A percentile compares a stretch with the other conserved stretches of the same genome.
Evolutionary conservation across 257 asterid species (phyloP).

Genomic region (Salvia miltiorrhiza): DNA sequence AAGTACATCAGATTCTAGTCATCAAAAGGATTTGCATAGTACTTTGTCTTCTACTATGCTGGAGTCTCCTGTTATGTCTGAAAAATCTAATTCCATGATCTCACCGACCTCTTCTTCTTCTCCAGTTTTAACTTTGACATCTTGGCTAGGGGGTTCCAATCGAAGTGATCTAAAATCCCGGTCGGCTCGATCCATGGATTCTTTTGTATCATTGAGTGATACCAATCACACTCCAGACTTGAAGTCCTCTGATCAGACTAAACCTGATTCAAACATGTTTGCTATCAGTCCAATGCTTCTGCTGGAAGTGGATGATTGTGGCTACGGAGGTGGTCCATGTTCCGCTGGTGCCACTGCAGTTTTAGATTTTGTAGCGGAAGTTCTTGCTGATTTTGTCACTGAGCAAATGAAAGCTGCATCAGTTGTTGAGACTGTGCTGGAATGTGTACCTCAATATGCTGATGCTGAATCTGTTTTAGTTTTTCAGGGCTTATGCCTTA

Average conservation of each 20-base stretch:
- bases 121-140: conserved; percentile 85
- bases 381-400: conserved; percentile 73
- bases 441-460: conserved; percentile 72
- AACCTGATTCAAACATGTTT: conserved; percentile 48
- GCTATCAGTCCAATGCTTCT: conserved; percentile 62
- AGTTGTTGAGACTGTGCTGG: conserved; percentile 67
- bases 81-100: conserved; percentile 61
- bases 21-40: conserved; percentile 62
- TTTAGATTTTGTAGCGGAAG: conserved; percentile 91
- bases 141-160: conserved; percentile 75
- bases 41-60: conserved; percentile 40
- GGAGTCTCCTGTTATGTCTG: conserved; percentile 71
- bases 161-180: conserved; percentile 59
- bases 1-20: conserved; percentile 39
- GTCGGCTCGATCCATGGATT: conserved; percentile 59
- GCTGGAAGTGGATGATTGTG: conserved; percentile 91
- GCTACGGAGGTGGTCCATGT: conserved; percentile 99
- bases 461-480: conserved; percentile 89
- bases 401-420: conserved; percentile 85
- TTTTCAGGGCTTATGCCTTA: conserved; percentile 91
- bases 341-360: conserved; percentile 96
- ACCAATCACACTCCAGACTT: conserved; percentile 49
- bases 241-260: conserved; percentile 53
- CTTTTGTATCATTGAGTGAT: conserved; percentile 55
- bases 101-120: conserved; percentile 57